Evolutionary conservation across 805 yeast genomes (phyloP).

Genomic region (Yarrowia keelungensis): DNA sequence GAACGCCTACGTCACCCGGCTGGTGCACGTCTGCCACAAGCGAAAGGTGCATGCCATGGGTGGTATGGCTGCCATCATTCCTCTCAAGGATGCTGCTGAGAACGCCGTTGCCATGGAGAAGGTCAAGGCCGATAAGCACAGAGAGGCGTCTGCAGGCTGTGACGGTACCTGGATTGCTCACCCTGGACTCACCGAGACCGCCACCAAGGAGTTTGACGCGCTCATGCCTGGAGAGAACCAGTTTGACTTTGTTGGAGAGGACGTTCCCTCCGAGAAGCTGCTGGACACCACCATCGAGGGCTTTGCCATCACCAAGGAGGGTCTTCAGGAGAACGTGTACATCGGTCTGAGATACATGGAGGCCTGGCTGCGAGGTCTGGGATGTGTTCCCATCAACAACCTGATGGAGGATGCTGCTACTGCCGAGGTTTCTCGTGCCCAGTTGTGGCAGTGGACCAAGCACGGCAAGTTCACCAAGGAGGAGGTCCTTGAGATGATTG

Average conservation of each 20-base stretch:
- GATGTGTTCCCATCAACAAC: constrained; percentile 74
- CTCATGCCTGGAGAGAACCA: constrained; percentile 76
- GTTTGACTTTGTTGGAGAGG: constrained; percentile 61
- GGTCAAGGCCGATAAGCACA: constrained; percentile 67
- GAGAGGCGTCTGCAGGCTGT: constrained; percentile 70
- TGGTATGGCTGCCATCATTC: constrained; percentile 79
- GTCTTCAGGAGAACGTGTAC: constrained; percentile 64
- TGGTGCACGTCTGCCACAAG: constrained; percentile 70
- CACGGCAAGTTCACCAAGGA: constrained; percentile 62
- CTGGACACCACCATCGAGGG: constrained; percentile 64
- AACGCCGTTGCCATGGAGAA: constrained; percentile 67
- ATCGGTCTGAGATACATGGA: constrained; percentile 72
- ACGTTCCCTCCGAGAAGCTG: constrained; percentile 50
- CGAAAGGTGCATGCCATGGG: constrained; percentile 78
- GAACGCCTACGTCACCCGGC: constrained; percentile 67
- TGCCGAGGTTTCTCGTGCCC: constrained; percentile 73
- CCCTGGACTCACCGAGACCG: constrained; percentile 70
- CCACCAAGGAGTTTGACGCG: constrained; percentile 68
- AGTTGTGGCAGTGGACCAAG: constrained; percentile 74
- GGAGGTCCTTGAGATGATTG: constrained; percentile 17
- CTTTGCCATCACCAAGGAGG: constrained; percentile 66
- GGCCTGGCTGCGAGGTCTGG: constrained; percentile 73
- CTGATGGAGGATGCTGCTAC: constrained; percentile 81
- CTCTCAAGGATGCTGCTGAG: constrained; percentile 65
- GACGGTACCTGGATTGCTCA: constrained; percentile 82